A percentile compares a stretch with the other conserved stretches of the same genome.
phyloP scores from a whole-genome alignment of 164 flowering plant genomes.

The Piper betle region DNA sequence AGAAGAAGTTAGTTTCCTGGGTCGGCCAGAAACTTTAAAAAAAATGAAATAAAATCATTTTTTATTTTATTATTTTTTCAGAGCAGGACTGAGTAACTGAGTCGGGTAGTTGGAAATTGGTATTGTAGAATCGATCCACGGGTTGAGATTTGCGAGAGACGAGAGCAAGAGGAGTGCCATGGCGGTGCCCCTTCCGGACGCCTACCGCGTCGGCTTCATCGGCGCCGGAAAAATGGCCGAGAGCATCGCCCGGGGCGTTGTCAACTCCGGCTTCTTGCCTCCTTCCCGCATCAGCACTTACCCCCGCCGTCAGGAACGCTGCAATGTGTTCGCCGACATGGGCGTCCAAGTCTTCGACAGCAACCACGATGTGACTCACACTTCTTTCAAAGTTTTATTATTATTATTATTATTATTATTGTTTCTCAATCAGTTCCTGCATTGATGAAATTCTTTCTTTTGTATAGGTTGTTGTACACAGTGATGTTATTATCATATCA shows the following conservation, averaged over 20 bases:
- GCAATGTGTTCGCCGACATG: slow-evolving; percentile 44
- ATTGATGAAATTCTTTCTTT: too few relatives aligned
- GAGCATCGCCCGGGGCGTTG: slow-evolving; percentile 78
- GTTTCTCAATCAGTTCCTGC: too few relatives aligned
- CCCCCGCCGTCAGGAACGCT: slow-evolving; percentile 32
- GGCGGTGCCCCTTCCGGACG: slow-evolving; percentile 37
- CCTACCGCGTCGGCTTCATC: slow-evolving; percentile 62
- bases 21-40: too few relatives aligned
- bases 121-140: too few relatives aligned
- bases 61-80: too few relatives aligned
- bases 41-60: too few relatives aligned
- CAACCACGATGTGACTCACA: neutral
- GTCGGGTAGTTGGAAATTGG: too few relatives aligned
- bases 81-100: too few relatives aligned
- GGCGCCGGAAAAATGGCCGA: slow-evolving; percentile 99
- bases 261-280: slow-evolving; percentile 58
- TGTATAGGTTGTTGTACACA: slow-evolving; percentile 57
- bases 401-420: too few relatives aligned
- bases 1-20: too few relatives aligned
- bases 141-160: too few relatives aligned
- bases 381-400: too few relatives aligned
- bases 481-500: slow-evolving; percentile 75
- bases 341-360: slow-evolving; percentile 42
- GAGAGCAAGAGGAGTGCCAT: neutral
- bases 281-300: slow-evolving; percentile 57